Evolutionary conservation across 2,329 filamentous ascomycete species (phyloP).

Genomic region (Fusarium decemcellulare): DNA sequence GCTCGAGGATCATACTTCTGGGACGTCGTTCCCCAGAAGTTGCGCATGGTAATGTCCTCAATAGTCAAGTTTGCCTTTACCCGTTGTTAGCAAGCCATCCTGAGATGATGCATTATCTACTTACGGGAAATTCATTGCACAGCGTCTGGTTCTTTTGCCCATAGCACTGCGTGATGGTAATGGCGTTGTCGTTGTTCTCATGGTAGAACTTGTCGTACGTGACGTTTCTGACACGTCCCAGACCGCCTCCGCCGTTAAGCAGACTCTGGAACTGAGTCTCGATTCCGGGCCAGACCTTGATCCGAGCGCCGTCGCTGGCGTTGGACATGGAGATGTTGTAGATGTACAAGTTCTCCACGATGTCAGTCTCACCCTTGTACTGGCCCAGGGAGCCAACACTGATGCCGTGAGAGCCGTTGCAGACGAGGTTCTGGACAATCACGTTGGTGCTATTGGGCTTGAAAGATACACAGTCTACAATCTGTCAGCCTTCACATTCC

Average conservation of each 20-base stretch:
- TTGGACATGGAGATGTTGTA: conserved; percentile 73
- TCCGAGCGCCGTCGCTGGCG: conserved; percentile 75
- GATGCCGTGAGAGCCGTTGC: conserved; percentile 80
- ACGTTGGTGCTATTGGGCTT: conserved; percentile 81
- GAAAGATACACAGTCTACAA: conserved; percentile 82
- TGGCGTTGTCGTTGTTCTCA: conserved; percentile 68
- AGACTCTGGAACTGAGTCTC: conserved; percentile 56
- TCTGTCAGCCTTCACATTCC: too few relatives aligned
- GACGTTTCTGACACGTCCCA: conserved; percentile 72
- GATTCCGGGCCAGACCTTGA: conserved; percentile 79
- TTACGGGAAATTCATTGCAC: conserved; percentile 43
- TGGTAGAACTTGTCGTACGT: conserved; percentile 75
- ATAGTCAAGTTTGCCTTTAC: conserved; percentile 44
- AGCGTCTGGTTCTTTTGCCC: conserved; percentile 46
- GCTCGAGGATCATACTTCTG: conserved; percentile 48
- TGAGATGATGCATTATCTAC: not conserved
- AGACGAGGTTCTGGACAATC: conserved; percentile 75
- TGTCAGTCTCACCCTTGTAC: conserved; percentile 74
- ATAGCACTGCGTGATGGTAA: conserved; percentile 49
- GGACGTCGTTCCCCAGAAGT: conserved; percentile 49
- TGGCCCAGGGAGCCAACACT: conserved; percentile 81
- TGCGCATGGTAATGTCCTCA: conserved; percentile 46
- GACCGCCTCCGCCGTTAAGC: conserved; percentile 70
- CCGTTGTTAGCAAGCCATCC: conserved; percentile 3
- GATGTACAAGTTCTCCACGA: conserved; percentile 78